Base-by-base conservation (phyloP, 2,329 filamentous ascomycete genomes). In the Alternaria sp. region DNA sequence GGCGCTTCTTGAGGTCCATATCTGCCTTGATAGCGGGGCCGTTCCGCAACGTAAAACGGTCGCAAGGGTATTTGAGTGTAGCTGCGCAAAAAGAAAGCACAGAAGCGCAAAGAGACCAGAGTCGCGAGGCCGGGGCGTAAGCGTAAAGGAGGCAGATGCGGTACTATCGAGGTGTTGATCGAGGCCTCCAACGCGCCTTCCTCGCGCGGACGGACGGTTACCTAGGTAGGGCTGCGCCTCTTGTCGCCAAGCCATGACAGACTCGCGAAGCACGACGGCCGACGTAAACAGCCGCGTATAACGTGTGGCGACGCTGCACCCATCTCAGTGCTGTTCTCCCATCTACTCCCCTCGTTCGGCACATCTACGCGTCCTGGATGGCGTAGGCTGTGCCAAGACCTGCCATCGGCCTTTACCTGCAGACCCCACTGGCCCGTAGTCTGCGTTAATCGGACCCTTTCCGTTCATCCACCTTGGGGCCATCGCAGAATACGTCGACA, bases 1-100 rank as follows among this genome's bases (percentile, higher is more conserved):
- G 69, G 66, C 74, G 76, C 75, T 79, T 80, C 71, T 79, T 79
- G 71, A 80, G 74, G 54, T 76, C 79, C 79, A 81, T 81, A 64
- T 62, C 64, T 63, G 69, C 56, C 52, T 43, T 47, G 46, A 30
- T 40, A 36, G 54, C 50, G 58, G 59, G 49, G 54, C 32, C 13
- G 32, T 45, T 54, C 45, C 30, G 59, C 32, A n/a, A 40, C 50
- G 49, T 40, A 13, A 32, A 44, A 45, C 5, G 44, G 50, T 49
- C 49, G 44, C 47, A 46, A 30, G 30, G 32, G 57, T 36, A 13
- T 15, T 47, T 44, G 40, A 40, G 9, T 3, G 21, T 15, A 25
- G 25, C n/a, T 17, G 59, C 40, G 40, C 59, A 47, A 43, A 36
- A 4, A n/a, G 44, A 40, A 40, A 40, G 54, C n/a, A 19, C 46